Evolutionary conservation across 305 asterid species (phyloP).

Genomic region (Fraxinus baroniana): DNA sequence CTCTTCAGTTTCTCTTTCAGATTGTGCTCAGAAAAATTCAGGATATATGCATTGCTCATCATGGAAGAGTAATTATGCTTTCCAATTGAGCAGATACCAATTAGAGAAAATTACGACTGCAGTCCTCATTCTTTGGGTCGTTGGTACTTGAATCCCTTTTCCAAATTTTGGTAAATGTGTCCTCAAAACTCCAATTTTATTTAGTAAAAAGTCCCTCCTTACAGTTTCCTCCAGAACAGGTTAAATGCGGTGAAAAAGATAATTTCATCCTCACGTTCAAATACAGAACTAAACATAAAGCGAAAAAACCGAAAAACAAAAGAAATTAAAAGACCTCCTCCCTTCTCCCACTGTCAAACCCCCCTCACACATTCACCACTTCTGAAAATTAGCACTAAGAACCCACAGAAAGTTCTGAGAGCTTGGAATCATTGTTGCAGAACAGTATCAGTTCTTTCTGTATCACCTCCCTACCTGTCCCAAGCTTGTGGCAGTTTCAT

Average conservation of each 20-base stretch:
- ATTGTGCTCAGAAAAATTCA: constrained; percentile 10
- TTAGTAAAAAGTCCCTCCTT: not conserved
- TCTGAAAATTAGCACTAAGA: not conserved
- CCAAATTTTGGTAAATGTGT: not conserved
- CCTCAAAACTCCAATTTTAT: not conserved
- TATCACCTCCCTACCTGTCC: not conserved
- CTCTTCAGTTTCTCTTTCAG: not conserved
- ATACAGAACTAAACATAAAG: not conserved
- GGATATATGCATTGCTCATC: constrained; percentile 14
- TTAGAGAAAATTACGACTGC: not conserved
- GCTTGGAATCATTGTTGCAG: not conserved
- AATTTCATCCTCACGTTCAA: not conserved
- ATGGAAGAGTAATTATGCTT: constrained; percentile 19
- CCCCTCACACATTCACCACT: not conserved
- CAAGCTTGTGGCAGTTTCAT: not conserved
- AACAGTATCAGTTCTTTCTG: not conserved
- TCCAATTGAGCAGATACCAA: not conserved
- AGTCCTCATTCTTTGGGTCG: not conserved
- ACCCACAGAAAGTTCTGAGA: not conserved
- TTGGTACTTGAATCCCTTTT: not conserved
- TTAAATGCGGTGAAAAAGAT: not conserved
- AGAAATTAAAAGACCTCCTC: not conserved
- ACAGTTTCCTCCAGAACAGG: not conserved
- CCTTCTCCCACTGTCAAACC: not conserved
- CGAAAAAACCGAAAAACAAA: not conserved